Evolutionary conservation across 208 protist genomes (phyloP), one percentile per base, ranked within the genome.

Genomic region (Crithidia mellificae): DNA sequence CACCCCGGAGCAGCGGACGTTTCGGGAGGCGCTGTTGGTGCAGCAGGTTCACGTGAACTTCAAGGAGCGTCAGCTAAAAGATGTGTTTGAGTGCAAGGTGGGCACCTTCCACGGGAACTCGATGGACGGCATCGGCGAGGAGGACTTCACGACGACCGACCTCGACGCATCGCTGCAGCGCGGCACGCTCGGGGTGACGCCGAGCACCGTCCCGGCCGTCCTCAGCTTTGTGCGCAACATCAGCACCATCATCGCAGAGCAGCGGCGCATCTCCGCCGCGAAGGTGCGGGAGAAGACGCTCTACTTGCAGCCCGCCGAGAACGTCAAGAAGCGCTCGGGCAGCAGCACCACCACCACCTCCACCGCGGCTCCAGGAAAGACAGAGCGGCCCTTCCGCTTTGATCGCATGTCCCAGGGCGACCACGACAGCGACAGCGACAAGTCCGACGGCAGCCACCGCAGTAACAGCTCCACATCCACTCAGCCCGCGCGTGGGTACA

Each of bases 1-100:
- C 1, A 91, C 91, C 6, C 63, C 75, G 7, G 76, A 82, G 34
- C 74, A 76, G 39, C 86, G 86, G 15, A 94, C 88, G 27, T 88
- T 94, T 41, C 88, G 91, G 14, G 63, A 61, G 36, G 54, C 73
- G 39, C 25, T 88, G 15, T 51, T 82, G 8, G 68, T 90, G 47
- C 68, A 85, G 49, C 63, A 85, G 43, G 68, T 92, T 25, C 74
- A 86, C 56, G 82, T 83, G 15, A 70, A 75, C 29, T 88, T 93
- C 67, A 96, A 96, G 77, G 86, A 96, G 81, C 84, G 91, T n/a
- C 87, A 93, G 67, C 66, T 96, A 52, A 84, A 80, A 61, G 91
- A 96, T 58, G 73, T 96, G n/a, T 83, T 94, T 44, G 87, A 94
- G 72, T 91, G 79, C 64, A 83, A 74, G 19, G 68, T 86, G 14